Evolutionary conservation across 768 basidiomycete species (phyloP), one percentile per base, ranked within the genome.

Genomic region (Galerina sulciceps): DNA sequence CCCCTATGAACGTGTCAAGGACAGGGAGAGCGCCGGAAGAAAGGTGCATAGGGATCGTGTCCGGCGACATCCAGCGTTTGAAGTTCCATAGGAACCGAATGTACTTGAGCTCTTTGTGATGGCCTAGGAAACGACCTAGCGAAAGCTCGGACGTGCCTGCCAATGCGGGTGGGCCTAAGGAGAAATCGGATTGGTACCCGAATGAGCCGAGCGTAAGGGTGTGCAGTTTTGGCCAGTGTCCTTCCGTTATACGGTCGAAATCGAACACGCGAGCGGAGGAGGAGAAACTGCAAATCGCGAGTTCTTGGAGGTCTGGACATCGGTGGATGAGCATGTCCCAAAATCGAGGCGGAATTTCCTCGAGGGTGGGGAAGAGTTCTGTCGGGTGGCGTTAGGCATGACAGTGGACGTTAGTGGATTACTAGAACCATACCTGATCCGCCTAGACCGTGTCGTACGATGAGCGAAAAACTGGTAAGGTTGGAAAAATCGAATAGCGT

Each of bases 11-110:
- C 0, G 79, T 77, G 20, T 76, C 74, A 6, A 82, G 62, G 0
- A 58, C 59, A 0, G 79, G 76, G 3, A 80, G 41, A 65, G 63
- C 22, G 63, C 55, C 48, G 1, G 54, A 23, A 1, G 67, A 66
- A 13, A 81, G 69, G 11, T 66, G 63, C 65, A 77, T 67, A 2
- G 71, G 72, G 23, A 78, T 72, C 1, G 64, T 62, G 55, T 75
- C 71, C 1, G 82, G 82, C 1, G 78, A 80, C 70, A 81, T 74
- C 80, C 80, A 82, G 11, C 76, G 69, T 51, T 78, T 79, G 65
- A 82, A 82, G 58, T 80, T 81, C 81, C 82, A 84, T 23, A 79
- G 68, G 42, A 82, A 73, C 10, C 80, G 76, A 31, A 82, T 69
- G 57, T 76, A 79, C 36, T 73, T 77, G 14, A 84, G 66, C 5